A percentile compares a stretch with the other conserved stretches of the same genome.
Conservation (phyloP, 352 stramenopile genomes). For the Phytophthora gonapodyides region DNA sequence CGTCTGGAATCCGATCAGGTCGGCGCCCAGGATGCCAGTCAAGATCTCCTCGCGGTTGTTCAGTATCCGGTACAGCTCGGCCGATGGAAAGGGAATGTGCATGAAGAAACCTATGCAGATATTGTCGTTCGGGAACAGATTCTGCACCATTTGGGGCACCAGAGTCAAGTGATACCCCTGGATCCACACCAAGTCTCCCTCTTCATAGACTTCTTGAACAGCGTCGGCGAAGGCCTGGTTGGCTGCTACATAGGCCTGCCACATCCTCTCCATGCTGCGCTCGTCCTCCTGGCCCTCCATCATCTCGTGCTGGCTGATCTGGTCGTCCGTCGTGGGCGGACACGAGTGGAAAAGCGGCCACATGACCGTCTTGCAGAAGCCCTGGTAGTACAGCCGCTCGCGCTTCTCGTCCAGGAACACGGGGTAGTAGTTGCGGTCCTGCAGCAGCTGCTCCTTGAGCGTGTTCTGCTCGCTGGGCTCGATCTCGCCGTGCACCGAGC, state of each 20-base stretch:
- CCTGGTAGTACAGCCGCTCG: constrained; percentile 89
- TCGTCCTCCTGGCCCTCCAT: constrained; percentile 55
- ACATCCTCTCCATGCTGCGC: constrained; percentile 79
- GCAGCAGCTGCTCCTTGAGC: constrained; percentile 84
- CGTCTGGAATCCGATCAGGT: constrained; percentile 92
- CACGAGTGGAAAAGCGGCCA: constrained; percentile 92
- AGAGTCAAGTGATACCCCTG: constrained; percentile 92
- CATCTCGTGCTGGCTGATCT: constrained; percentile 69
- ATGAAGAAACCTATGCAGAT: constrained; percentile 88
- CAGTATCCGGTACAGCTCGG: constrained; percentile 89
- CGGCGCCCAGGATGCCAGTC: constrained; percentile 84
- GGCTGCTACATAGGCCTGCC: constrained; percentile 89
- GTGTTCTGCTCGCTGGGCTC: constrained; percentile 82
- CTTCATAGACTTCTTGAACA: constrained; percentile 87
- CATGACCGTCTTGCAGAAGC: constrained; percentile 91
- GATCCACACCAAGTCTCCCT: constrained; percentile 91
- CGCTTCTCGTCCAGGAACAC: constrained; percentile 90
- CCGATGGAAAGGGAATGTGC: constrained; percentile 91
- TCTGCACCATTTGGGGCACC: constrained; percentile 89
- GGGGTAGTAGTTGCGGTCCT: constrained; percentile 91
- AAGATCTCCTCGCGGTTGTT: constrained; percentile 89
- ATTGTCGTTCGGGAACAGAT: constrained; percentile 91
- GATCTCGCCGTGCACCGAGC: constrained; percentile 79
- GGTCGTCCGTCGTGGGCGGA: constrained; percentile 78
- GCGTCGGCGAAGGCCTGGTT: constrained; percentile 90